Evolutionary conservation across 2,329 filamentous ascomycete genomes (phyloP).

Genomic region (Trichoderma asperellum): DNA sequence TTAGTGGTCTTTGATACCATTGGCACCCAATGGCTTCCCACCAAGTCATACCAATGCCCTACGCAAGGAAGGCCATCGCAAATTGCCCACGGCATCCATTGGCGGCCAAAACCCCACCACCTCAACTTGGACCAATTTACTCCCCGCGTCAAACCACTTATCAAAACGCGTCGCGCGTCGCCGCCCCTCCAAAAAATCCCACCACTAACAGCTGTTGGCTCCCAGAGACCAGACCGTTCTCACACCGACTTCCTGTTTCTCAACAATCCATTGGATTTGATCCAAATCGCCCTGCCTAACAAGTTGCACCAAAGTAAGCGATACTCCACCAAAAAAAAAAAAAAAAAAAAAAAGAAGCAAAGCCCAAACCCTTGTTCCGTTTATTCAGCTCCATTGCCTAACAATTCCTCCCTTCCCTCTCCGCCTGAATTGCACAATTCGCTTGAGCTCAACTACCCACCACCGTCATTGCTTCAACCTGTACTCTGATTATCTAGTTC

Average conservation of each 20-base stretch:
- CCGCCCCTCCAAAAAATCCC: slow-evolving; percentile 26
- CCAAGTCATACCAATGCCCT: neutral
- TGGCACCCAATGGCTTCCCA: neutral
- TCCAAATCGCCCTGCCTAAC: neutral
- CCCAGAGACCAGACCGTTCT: neutral
- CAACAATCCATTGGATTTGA: neutral
- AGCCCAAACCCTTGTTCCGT: neutral
- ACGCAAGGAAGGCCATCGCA: slow-evolving; percentile 13
- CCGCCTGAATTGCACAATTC: neutral
- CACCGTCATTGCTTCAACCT: neutral
- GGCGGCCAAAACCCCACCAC: slow-evolving; percentile 30
- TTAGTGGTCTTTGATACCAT: neutral
- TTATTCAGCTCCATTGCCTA: neutral
- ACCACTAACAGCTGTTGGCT: neutral
- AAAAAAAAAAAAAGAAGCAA: neutral
- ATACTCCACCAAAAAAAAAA: neutral
- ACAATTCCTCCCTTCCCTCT: neutral
- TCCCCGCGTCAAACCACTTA: slow-evolving; percentile 27
- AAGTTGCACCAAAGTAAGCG: neutral
- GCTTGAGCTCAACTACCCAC: too few relatives aligned
- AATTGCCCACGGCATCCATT: slow-evolving; percentile 30
- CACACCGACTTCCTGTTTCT: slow-evolving; percentile 23
- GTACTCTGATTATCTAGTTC: neutral
- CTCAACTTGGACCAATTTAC: slow-evolving; percentile 38
- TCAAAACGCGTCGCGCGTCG: slow-evolving; percentile 33